Percentiles rank a stretch among this genome's conserved stretches.
These are phyloP conservation scores for Trichoderma sp. DNA, from an alignment of 2,329 filamentous ascomycete genomes.

Conservation along the genomic window DNA sequence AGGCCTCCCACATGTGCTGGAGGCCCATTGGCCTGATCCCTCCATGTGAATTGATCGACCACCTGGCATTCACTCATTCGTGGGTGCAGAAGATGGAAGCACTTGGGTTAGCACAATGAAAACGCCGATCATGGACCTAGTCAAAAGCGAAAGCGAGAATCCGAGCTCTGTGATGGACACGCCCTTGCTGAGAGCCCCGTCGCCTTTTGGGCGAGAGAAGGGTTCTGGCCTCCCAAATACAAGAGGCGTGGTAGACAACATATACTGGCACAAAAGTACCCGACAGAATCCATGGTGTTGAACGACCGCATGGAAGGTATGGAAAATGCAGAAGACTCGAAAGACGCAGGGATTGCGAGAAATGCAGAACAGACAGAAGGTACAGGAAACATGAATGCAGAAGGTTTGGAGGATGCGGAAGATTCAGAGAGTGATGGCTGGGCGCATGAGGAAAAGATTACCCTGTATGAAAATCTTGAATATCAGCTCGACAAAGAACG, in stretches of 20 bases:
- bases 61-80: not conserved
- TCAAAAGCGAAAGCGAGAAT: not conserved
- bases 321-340: not conserved
- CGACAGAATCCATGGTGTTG: not conserved
- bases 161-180: not conserved
- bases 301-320: not conserved
- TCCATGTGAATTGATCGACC: too few relatives aligned
- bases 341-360: too few relatives aligned
- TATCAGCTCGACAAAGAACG: not conserved
- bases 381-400: too few relatives aligned
- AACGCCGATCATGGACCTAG: too few relatives aligned
- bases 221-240: not conserved
- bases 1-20: not conserved
- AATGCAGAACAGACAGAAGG: not conserved
- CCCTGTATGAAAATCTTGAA: not conserved
- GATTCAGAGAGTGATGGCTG: not conserved
- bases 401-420: too few relatives aligned
- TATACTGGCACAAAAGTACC: not conserved
- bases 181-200: not conserved
- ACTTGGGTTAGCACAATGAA: too few relatives aligned
- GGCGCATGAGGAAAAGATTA: not conserved
- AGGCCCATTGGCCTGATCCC: not conserved
- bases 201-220: not conserved
- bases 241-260: not conserved
- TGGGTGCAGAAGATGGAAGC: too few relatives aligned